Conservation (phyloP, 192 early-diverging fungal genomes). For the Backusella tarrabulga region DNA sequence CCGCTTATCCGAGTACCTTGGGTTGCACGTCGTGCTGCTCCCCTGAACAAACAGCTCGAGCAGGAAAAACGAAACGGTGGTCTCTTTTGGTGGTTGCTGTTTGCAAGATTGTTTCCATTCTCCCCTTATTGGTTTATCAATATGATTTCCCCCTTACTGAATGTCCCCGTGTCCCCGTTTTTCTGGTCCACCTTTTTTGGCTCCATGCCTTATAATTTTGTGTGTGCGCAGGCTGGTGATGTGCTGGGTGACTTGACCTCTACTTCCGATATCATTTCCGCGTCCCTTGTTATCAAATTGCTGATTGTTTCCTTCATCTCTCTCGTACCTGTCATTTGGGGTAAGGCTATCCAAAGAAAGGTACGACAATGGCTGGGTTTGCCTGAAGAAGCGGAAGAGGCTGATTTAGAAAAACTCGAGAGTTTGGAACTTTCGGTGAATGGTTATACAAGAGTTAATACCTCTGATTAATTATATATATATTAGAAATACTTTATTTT, state of each 20-base stretch:
- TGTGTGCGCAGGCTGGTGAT: slow-evolving; percentile 51
- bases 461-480: background rate
- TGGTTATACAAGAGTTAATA: slow-evolving; percentile 13
- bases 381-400: background rate
- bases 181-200: slow-evolving; percentile 54
- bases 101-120: slow-evolving; percentile 52
- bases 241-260: slow-evolving; percentile 44
- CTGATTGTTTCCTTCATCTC: slow-evolving; percentile 34
- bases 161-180: slow-evolving; percentile 46
- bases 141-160: slow-evolving; percentile 46
- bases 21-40: slow-evolving; percentile 11
- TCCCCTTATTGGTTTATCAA: slow-evolving; percentile 60
- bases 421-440: background rate
- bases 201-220: slow-evolving; percentile 53
- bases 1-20: slow-evolving; percentile 30
- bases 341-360: slow-evolving; percentile 22
- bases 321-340: slow-evolving; percentile 36
- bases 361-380: background rate
- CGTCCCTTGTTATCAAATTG: slow-evolving; percentile 33
- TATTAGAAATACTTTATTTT: background rate
- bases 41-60: slow-evolving; percentile 23
- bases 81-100: slow-evolving; percentile 52
- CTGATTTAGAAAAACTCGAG: background rate
- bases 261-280: slow-evolving; percentile 36
- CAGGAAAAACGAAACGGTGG: slow-evolving; percentile 32